A percentile compares a stretch with the other conserved stretches of the same genome.
Conservation (phyloP, 2,329 filamentous ascomycete genomes). For the Talaromyces funiculosus region DNA sequence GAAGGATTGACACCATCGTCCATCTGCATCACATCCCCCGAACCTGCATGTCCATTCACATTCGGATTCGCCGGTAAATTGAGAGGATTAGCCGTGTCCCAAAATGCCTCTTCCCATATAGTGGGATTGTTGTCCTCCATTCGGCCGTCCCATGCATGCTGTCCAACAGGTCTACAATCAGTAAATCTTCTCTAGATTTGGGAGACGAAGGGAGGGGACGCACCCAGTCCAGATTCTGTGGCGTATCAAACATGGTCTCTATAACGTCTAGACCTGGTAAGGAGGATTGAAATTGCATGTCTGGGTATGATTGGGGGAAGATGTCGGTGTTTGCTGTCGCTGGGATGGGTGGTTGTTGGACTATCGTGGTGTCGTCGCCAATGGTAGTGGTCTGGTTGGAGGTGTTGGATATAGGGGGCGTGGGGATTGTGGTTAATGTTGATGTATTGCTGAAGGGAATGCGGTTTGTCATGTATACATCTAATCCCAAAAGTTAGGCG, state of each 20-base stretch:
- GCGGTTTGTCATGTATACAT: background rate
- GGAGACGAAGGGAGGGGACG: background rate
- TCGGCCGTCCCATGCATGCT: conserved; percentile 23
- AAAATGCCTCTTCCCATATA: conserved; percentile 4
- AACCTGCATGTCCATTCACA: background rate
- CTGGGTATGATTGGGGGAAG: conserved; percentile 2
- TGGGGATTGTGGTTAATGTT: background rate
- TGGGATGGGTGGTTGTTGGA: background rate
- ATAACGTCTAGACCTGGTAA: conserved; percentile 23
- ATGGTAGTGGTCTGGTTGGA: background rate
- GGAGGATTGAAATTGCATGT: conserved; percentile 5
- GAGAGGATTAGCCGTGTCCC: background rate
- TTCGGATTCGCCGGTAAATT: background rate
- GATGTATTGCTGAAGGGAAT: background rate
- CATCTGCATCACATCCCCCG: background rate
- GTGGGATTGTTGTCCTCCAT: conserved; percentile 16
- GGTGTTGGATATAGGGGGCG: conserved; percentile 3
- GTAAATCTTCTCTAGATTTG: background rate
- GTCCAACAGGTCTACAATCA: background rate
- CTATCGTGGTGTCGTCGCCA: background rate
- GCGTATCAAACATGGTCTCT: conserved; percentile 30
- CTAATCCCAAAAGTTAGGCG: background rate
- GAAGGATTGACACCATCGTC: background rate
- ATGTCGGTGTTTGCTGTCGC: background rate
- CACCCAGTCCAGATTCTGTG: conserved; percentile 31